Base-by-base conservation (phyloP, 257 asterid species). In the Solanum medicagineum region DNA sequence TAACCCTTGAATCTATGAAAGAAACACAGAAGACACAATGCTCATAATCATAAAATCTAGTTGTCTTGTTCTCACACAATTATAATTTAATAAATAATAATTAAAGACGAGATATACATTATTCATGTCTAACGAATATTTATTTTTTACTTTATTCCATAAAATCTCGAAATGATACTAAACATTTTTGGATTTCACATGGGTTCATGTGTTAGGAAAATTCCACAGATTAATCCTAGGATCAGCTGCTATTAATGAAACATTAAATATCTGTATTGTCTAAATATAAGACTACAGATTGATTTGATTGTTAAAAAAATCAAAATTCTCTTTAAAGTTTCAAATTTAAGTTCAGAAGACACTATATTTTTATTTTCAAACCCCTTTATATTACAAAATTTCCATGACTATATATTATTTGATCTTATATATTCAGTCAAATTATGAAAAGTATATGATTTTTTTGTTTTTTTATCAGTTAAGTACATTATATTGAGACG, bases 201-300 rank as follows among this genome's bases (percentile, higher is more conserved):
- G 59, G 81, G 42, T n/a, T 14, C 81, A 45, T 22, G 42, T 47
- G 59, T 45, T 47, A 16, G 8, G 42, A 13, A 32, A 22, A 12
- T 7, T 74, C 11, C 59, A 47, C 14, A 22, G 81, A 74, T 47
- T 74, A 71, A 44, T 20, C 73, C 66, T 85, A 54, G 87, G 88
- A 88, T 85, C 88, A 45, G 63, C 83, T 77, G 88, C n/a, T 14
- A 66, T 26, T 14, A 54, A 74, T 75, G 14, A 81, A 69, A 63
- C 57, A 51, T n/a, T 42, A 77, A 54, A 7, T 44, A 49, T 19
- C 5, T 42, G 20, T 80, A 55, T 54, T 65, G 80, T 59, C 13
- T 20, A 10, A 59, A 20, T 2, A 59, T 59, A 59, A 20, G 2
- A 20, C 10, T 20, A 59, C 3, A 20, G 1, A 10, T 59, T 9